These are phyloP conservation scores for Polyporus tsugae DNA, from an alignment of 1,284 basidiomycete species.

Conservation along the genomic window DNA sequence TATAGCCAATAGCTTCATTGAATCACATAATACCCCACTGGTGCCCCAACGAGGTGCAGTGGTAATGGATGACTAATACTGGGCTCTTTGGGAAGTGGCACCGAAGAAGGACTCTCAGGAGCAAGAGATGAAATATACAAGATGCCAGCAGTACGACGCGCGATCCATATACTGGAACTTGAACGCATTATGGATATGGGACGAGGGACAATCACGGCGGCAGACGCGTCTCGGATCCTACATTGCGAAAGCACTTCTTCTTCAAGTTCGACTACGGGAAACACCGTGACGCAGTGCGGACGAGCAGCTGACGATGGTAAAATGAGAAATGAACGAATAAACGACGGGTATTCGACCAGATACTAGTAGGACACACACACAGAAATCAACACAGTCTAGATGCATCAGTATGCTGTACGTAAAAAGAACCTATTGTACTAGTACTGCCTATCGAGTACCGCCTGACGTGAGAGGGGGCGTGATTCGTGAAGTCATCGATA, in stretches of 20 bases:
- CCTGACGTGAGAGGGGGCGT: constrained; percentile 4
- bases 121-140: no score
- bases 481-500: constrained; percentile 15
- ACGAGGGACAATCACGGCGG: no score
- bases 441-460: constrained; percentile 14
- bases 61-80: no score
- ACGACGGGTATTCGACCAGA: constrained; percentile 18
- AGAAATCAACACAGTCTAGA: constrained; percentile 32
- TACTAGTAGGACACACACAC: constrained; percentile 34
- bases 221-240: no score
- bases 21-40: no score
- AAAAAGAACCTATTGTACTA: constrained; percentile 27
- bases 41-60: no score
- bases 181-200: no score
- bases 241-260: not conserved
- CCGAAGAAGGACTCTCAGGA: no score
- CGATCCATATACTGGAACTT: no score
- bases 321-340: not conserved
- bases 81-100: no score
- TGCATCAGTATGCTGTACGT: constrained; percentile 23
- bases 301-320: not conserved
- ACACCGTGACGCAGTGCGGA: not conserved
- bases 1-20: no score
- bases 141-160: no score
- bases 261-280: not conserved